Percentiles rank a stretch among this genome's conserved stretches.
phyloP scores from a whole-genome alignment of 306 rosid species.

The Fagus sylvatica region DNA sequence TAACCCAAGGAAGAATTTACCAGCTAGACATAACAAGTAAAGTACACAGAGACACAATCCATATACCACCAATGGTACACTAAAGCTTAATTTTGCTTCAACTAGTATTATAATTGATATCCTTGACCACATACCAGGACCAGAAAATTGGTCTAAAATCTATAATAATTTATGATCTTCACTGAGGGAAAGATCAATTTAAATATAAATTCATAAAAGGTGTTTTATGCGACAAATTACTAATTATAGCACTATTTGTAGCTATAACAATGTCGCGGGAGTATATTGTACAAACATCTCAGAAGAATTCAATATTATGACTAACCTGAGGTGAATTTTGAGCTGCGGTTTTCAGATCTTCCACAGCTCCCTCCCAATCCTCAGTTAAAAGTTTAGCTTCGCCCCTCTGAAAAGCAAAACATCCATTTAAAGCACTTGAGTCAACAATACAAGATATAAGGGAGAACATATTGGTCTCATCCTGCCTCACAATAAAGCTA shows the following conservation, averaged over 20 bases:
- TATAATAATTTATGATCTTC: background rate
- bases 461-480: background rate
- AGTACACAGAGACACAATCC: background rate
- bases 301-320: conserved; percentile 11
- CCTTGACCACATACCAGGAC: background rate
- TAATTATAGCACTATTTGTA: background rate
- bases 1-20: background rate
- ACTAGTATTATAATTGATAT: background rate
- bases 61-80: background rate
- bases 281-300: background rate
- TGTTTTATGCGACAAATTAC: background rate
- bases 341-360: conserved; percentile 89
- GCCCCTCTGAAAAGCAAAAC: conserved; percentile 69
- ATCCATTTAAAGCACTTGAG: conserved; percentile 10
- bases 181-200: background rate
- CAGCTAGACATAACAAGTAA: background rate
- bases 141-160: background rate
- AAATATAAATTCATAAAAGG: background rate
- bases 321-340: conserved; percentile 90
- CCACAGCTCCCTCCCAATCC: conserved; percentile 99
- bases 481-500: conserved; percentile 10
- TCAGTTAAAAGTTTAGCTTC: conserved; percentile 93
- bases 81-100: background rate
- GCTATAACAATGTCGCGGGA: background rate
- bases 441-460: background rate